These are phyloP conservation scores for Haematococcus sp. DNA, from an alignment of 139 green algal genomes.

Conservation along the genomic window DNA sequence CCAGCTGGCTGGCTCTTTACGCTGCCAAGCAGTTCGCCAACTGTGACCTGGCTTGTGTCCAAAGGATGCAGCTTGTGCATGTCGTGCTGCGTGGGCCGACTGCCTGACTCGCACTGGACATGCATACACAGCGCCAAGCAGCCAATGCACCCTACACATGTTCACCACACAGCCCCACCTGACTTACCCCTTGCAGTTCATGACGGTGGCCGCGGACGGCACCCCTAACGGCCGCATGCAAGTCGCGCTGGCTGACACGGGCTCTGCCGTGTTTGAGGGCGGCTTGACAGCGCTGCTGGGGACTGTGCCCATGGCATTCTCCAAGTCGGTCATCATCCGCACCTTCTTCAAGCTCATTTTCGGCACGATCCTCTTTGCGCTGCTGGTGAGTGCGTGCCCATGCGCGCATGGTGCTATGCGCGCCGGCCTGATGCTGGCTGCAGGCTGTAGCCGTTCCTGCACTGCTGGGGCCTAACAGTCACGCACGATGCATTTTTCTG, in stretches of 20 bases:
- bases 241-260: slow-evolving; percentile 30
- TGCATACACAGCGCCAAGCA: too few species aligned
- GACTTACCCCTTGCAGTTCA: slow-evolving; percentile 15
- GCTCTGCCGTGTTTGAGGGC: slow-evolving; percentile 37
- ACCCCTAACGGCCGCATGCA: slow-evolving; percentile 30
- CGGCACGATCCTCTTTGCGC: slow-evolving; percentile 39
- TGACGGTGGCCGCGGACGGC: slow-evolving; percentile 19
- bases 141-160: too few species aligned
- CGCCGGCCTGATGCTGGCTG: too few species aligned
- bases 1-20: not conserved
- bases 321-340: slow-evolving; percentile 33
- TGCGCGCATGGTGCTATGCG: not conserved
- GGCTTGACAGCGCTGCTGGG: slow-evolving; percentile 29
- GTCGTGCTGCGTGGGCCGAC: too few species aligned
- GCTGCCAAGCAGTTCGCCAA: not conserved
- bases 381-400: not conserved
- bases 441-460: too few species aligned
- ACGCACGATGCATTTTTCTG: too few species aligned
- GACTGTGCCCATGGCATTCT: slow-evolving; percentile 7
- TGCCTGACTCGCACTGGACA: too few species aligned
- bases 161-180: not conserved
- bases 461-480: too few species aligned
- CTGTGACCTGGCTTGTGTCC: not conserved
- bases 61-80: too few species aligned
- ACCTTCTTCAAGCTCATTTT: slow-evolving; percentile 51